phyloP scores from a whole-genome alignment of 495 filamentous ascomycete species.

The Hyaloscypha variabilis region DNA sequence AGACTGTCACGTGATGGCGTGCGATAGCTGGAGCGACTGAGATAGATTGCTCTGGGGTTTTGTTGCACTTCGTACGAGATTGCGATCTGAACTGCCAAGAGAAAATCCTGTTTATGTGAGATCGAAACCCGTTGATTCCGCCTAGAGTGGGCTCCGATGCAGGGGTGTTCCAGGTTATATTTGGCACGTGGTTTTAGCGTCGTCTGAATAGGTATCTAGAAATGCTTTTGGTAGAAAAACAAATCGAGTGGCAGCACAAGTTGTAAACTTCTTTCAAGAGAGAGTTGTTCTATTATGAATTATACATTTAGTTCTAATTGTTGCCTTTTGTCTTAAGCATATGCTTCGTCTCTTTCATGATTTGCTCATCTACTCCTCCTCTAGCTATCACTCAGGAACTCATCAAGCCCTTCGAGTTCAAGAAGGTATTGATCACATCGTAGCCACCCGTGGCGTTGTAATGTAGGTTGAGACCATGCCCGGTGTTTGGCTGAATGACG shows the following conservation, averaged over 20 bases:
- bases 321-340: not conserved
- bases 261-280: not conserved
- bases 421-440: constrained; percentile 31
- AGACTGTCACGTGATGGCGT: not conserved
- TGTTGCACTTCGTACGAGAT: constrained; percentile 12
- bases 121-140: not conserved
- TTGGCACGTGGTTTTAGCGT: too few species aligned
- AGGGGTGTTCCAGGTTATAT: not conserved
- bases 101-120: not conserved
- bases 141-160: not conserved
- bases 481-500: constrained; percentile 50
- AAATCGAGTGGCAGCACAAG: not conserved
- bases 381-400: not conserved
- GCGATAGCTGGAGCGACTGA: not conserved
- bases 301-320: not conserved
- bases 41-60: constrained; percentile 5
- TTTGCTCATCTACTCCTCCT: not conserved
- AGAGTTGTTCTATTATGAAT: not conserved
- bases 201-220: too few species aligned
- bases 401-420: constrained; percentile 35
- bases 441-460: constrained; percentile 51
- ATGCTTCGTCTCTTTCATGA: not conserved
- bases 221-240: too few species aligned
- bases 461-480: constrained; percentile 55
- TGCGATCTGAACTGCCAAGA: constrained; percentile 11